Conservation (phyloP, 108 stramenopile genomes). For the Conticribra guillardii region DNA sequence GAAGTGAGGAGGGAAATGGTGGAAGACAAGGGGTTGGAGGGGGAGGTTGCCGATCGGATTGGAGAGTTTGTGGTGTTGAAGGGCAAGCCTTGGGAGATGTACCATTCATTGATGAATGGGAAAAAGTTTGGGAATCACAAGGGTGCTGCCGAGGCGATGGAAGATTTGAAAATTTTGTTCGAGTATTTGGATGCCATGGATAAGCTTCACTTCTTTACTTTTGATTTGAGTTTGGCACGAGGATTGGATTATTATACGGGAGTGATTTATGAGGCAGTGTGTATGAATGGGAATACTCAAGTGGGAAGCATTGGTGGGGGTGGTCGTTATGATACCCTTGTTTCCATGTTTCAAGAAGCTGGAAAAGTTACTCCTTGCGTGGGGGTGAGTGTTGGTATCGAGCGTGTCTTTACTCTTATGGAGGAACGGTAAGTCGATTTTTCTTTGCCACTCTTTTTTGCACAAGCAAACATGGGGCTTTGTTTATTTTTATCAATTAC, state of each 20-base stretch:
- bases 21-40: constrained; percentile 86
- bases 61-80: constrained; percentile 82
- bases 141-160: constrained; percentile 78
- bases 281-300: constrained; percentile 70
- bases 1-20: constrained; percentile 85
- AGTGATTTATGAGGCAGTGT: constrained; percentile 93
- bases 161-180: constrained; percentile 86
- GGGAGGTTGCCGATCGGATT: constrained; percentile 84
- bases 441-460: neutral
- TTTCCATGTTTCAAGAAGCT: constrained; percentile 90
- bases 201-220: constrained; percentile 66
- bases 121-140: constrained; percentile 77
- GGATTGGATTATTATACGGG: constrained; percentile 96
- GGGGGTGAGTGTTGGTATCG: constrained; percentile 92
- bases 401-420: constrained; percentile 94
- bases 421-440: constrained; percentile 62
- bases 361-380: constrained; percentile 89
- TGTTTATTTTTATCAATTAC: neutral
- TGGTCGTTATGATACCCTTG: constrained; percentile 91
- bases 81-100: constrained; percentile 74
- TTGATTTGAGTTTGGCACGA: constrained; percentile 89
- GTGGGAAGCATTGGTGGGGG: constrained; percentile 94
- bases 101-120: constrained; percentile 55
- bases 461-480: constrained; percentile 1
- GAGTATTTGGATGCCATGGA: constrained; percentile 90